Conservation (phyloP, 139 green algal species). For the Closterium sp. region DNA sequence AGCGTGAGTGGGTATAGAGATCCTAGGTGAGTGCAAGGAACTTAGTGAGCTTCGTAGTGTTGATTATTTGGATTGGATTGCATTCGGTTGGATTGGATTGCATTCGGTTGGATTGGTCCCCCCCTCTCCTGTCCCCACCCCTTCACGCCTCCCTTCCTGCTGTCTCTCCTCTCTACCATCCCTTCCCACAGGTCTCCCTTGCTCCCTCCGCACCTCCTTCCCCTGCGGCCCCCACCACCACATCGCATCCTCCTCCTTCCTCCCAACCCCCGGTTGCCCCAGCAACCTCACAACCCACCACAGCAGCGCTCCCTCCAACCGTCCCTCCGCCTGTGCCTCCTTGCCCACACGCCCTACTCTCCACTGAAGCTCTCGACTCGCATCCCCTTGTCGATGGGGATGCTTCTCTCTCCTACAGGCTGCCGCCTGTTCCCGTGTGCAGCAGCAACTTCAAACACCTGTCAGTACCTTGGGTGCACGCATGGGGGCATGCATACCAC, state of each 20-base stretch:
- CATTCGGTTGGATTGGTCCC: too few relatives aligned
- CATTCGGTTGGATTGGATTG: too few relatives aligned
- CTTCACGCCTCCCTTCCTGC: too few relatives aligned
- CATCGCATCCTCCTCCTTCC: not conserved
- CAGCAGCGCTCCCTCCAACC: not conserved
- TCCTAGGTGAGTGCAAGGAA: not conserved
- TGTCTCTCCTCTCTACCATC: not conserved
- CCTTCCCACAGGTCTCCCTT: not conserved
- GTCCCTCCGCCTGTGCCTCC: not conserved
- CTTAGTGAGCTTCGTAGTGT: not conserved
- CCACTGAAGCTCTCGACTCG: not conserved
- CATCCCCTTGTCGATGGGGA: not conserved
- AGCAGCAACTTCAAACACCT: constrained; percentile 73
- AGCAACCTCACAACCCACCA: too few relatives aligned
- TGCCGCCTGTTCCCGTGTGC: not conserved
- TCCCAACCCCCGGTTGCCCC: too few relatives aligned
- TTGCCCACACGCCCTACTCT: not conserved
- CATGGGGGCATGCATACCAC: not conserved
- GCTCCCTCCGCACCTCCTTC: not conserved
- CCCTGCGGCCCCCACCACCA: too few relatives aligned
- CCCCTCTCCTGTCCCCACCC: too few relatives aligned
- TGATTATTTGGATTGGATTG: too few relatives aligned
- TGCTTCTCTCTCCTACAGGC: not conserved
- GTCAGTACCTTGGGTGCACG: not conserved
- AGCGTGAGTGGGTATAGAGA: not conserved